phyloP scores from a whole-genome alignment of 2,329 filamentous ascomycete species.

The Dothideomycetes sp. region DNA sequence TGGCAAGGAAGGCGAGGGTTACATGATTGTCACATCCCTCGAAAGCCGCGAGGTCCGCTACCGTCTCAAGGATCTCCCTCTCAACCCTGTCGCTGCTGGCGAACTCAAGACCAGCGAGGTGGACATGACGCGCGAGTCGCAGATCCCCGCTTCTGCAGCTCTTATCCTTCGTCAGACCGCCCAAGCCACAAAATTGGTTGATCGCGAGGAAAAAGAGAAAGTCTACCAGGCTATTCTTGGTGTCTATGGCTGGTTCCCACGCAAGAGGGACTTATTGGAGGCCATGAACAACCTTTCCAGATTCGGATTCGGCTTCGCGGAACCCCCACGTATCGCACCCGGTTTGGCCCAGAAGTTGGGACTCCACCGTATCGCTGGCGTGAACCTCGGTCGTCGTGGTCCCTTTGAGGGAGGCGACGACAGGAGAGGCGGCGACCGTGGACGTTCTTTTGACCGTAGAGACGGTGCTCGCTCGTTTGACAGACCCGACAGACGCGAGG shows the following conservation, averaged over 20 bases:
- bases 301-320: slow-evolving; percentile 40
- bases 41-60: slow-evolving; percentile 40
- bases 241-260: slow-evolving; percentile 29
- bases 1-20: slow-evolving; percentile 61
- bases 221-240: slow-evolving; percentile 51
- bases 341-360: slow-evolving; percentile 18
- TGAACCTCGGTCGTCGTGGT: slow-evolving; percentile 14
- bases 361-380: slow-evolving; percentile 17
- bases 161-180: slow-evolving; percentile 32
- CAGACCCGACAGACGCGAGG: not conserved
- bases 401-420: slow-evolving; percentile 6
- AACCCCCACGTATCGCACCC: slow-evolving; percentile 33
- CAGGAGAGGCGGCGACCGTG: slow-evolving; percentile 2
- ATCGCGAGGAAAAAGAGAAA: slow-evolving; percentile 29
- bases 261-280: slow-evolving; percentile 28
- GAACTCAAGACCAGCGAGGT: slow-evolving; percentile 41
- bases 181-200: slow-evolving; percentile 33
- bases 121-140: slow-evolving; percentile 29
- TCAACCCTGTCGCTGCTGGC: slow-evolving; percentile 43
- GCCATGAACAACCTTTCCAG: slow-evolving; percentile 44
- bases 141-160: slow-evolving; percentile 30
- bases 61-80: slow-evolving; percentile 48
- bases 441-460: slow-evolving; percentile 6
- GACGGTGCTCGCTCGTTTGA: not conserved
- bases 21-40: slow-evolving; percentile 49